Evolutionary conservation across 2,329 filamentous ascomycete genomes (phyloP).

Genomic region (Trichoderma sp.): DNA sequence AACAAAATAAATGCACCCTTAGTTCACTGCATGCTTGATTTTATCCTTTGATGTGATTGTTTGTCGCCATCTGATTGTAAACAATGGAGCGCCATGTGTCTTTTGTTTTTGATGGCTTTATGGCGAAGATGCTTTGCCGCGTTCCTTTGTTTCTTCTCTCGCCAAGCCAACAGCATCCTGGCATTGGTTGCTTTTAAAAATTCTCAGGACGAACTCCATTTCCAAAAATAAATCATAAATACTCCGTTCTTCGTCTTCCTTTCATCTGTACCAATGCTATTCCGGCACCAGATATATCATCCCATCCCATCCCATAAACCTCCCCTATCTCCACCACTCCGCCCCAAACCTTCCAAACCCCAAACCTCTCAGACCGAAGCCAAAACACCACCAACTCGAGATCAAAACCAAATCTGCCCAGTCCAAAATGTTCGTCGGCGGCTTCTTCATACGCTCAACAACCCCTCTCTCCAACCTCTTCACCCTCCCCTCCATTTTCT

Average conservation of each 20-base stretch:
- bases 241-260: accelerated
- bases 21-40: background rate
- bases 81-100: background rate
- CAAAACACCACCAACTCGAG: background rate
- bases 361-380: background rate
- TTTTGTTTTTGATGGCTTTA: background rate
- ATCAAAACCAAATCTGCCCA: background rate
- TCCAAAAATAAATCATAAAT: background rate
- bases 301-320: background rate
- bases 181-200: background rate
- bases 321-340: background rate
- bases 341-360: background rate
- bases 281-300: background rate
- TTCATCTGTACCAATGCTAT: background rate
- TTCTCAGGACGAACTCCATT: accelerated
- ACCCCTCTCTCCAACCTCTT: background rate
- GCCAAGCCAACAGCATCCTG: background rate
- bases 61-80: background rate
- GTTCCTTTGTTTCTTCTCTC: background rate
- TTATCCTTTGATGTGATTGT: background rate
- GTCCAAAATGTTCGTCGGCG: background rate
- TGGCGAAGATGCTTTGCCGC: background rate
- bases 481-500: background rate
- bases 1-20: background rate
- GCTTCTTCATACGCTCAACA: background rate